phyloP scores from a whole-genome alignment of 805 yeast genomes.

The Metahyphopichia silvanorum region DNA sequence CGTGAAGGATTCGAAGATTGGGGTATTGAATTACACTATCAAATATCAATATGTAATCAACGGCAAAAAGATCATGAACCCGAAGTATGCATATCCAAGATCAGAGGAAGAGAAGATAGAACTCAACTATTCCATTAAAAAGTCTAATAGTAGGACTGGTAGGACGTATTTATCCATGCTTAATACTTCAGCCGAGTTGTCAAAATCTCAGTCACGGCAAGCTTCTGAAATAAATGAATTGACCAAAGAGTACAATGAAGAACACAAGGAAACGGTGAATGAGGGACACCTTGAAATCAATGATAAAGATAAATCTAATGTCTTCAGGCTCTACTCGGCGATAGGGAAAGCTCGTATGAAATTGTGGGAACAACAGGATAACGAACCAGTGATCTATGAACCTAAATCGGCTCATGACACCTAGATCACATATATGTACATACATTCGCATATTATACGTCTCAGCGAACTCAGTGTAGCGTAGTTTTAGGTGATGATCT shows the following conservation, averaged over 20 bases:
- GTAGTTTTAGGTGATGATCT: too few relatives aligned
- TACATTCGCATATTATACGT: too few relatives aligned
- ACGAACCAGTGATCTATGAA: constrained; percentile 15
- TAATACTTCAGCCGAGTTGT: background rate
- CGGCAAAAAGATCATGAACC: too few relatives aligned
- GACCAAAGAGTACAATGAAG: background rate
- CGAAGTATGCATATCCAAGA: too few relatives aligned
- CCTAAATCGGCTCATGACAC: constrained; percentile 11
- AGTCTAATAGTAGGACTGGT: background rate
- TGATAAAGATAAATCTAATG: constrained; percentile 4
- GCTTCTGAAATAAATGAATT: background rate
- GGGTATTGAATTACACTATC: constrained; percentile 6
- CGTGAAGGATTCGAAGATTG: constrained; percentile 4
- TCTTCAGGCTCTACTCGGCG: constrained; percentile 20
- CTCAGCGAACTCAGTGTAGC: too few relatives aligned
- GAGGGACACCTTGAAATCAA: constrained; percentile 2
- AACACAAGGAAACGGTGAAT: constrained; percentile 2
- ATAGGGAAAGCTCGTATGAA: constrained; percentile 24
- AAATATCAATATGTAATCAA: background rate
- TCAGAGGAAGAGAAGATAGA: background rate
- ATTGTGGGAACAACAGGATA: constrained; percentile 22
- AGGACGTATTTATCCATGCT: background rate
- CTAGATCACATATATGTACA: too few relatives aligned
- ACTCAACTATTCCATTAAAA: background rate
- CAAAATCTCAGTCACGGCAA: too few relatives aligned